Base-by-base conservation (phyloP, 257 asterid genomes). In the Sherardia arvensis region DNA sequence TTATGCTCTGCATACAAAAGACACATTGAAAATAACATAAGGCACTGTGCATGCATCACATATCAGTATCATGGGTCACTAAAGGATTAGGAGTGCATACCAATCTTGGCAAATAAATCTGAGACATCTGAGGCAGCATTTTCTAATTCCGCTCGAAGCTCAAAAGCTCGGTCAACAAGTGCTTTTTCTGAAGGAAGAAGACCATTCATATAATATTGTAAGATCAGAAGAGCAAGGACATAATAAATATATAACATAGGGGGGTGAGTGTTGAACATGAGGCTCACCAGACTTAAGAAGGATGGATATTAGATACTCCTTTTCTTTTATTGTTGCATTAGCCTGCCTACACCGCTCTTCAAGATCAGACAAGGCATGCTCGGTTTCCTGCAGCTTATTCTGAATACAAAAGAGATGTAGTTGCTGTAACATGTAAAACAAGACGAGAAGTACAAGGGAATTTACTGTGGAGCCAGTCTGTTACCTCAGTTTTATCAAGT, bases 321-420 rank as follows among this genome's bases (percentile, higher is more conserved):
- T 93, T 71, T 93, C 99, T 71, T 85, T 93, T 64, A 93, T 93
- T 49, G 87, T 87, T 70, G 91, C 84, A 73, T 84, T 93, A 60
- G 99, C 97, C 79, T 83, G 91, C 69, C 89, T 81, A 64, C 85
- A 94, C 73, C 77, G 87, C 73, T 84, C 99, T 76, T 87, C 99
- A 38, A 93, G 96, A 84, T 87, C 97, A 80, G 85, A 84, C 84
- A 93, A 74, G 49, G 82, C 77, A 67, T 81, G 83, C 82, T 81
- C 96, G 68, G 97, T 87, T 84, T 81, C 95, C 68, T 81, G 82
- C 66, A 93, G 94, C 78, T 81, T 93, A 87, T 76, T 82, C 99
- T 93, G 91, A 65, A 76, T 54, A 71, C 51, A 71, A 30, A 60
- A 22, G 53, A 70, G 74, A 51, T 66, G 59, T 43, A 58, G 68